A percentile compares a stretch with the other conserved stretches of the same genome.
These are phyloP conservation scores for Aspergillus intermedius DNA, from an alignment of 2,329 filamentous ascomycete species.

Conservation along the genomic window DNA sequence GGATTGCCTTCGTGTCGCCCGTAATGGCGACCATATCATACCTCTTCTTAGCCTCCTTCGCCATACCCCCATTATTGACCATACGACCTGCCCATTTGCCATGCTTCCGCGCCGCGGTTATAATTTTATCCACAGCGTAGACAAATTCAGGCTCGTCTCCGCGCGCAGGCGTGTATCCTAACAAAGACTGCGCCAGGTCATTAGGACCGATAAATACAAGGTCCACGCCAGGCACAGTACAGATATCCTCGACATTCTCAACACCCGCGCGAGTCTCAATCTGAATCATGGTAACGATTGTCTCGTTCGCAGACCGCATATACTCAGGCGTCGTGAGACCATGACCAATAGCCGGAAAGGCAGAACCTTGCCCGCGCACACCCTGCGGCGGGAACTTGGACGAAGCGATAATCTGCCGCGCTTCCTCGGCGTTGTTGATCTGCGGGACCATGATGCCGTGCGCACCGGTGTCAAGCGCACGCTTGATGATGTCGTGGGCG, in stretches of 20 bases:
- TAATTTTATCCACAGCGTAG: slow-evolving; percentile 53
- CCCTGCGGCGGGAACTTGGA: slow-evolving; percentile 26
- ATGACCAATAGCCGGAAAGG: slow-evolving; percentile 29
- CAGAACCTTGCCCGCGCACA: slow-evolving; percentile 23
- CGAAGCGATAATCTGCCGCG: slow-evolving; percentile 15
- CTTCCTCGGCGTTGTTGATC: slow-evolving; percentile 47
- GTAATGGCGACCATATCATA: slow-evolving; percentile 45
- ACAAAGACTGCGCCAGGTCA: slow-evolving; percentile 43
- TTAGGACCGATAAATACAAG: slow-evolving; percentile 31
- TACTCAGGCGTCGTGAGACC: slow-evolving; percentile 24
- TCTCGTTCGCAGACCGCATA: slow-evolving; percentile 28
- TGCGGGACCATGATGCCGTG: slow-evolving; percentile 39
- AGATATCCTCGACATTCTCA: slow-evolving; percentile 37
- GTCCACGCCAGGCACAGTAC: slow-evolving; percentile 33
- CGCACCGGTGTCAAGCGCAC: slow-evolving; percentile 20
- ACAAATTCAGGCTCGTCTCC: slow-evolving; percentile 52
- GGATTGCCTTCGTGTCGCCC: slow-evolving; percentile 43
- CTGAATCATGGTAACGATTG: slow-evolving; percentile 30
- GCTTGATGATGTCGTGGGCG: slow-evolving; percentile 17
- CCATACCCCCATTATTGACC: slow-evolving; percentile 39
- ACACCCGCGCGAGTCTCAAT: slow-evolving; percentile 35
- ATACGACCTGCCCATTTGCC: slow-evolving; percentile 59
- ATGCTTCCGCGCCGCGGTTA: slow-evolving; percentile 52
- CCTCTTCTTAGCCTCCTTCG: slow-evolving; percentile 32
- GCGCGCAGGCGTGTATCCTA: slow-evolving; percentile 53